These are phyloP conservation scores for Zostera marina DNA, from an alignment of 116 monocot species.

Conservation along the genomic window DNA sequence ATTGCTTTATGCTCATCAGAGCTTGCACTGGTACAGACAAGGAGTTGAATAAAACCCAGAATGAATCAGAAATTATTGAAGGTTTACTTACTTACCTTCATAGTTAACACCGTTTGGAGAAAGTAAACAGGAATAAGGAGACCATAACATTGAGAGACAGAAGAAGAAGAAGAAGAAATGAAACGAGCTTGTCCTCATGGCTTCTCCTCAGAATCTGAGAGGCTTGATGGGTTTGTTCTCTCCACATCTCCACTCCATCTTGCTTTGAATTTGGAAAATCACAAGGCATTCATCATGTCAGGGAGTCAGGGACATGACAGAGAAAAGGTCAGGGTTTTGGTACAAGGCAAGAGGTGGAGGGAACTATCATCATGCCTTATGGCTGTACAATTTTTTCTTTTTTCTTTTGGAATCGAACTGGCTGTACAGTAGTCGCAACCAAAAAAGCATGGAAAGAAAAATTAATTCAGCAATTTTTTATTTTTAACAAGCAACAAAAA, in stretches of 20 bases:
- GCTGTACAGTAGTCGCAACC: too few species aligned
- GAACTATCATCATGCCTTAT: neutral
- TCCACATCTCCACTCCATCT: too few species aligned
- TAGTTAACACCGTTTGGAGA: conserved; percentile 11
- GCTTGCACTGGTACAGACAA: conserved; percentile 33
- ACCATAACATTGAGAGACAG: conserved; percentile 2
- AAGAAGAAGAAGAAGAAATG: neutral
- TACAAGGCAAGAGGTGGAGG: conserved; percentile 1
- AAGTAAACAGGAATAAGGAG: conserved; percentile 1
- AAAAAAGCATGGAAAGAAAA: too few species aligned
- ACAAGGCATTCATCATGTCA: conserved; percentile 1
- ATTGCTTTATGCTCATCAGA: conserved; percentile 39
- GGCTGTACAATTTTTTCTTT: neutral
- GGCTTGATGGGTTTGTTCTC: too few species aligned
- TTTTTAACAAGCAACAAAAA: too few species aligned
- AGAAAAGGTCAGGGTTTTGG: neutral
- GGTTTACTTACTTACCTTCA: conserved; percentile 1
- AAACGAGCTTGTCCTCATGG: too few species aligned
- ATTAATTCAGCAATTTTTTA: too few species aligned
- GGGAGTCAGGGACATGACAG: conserved; percentile 5
- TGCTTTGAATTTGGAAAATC: neutral
- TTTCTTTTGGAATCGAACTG: neutral
- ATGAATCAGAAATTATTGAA: neutral
- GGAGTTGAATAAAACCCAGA: neutral
- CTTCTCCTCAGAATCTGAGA: neutral